These are phyloP conservation scores for Rhodamnia rubescens DNA, from an alignment of 345 rosid species.

Conservation along the genomic window DNA sequence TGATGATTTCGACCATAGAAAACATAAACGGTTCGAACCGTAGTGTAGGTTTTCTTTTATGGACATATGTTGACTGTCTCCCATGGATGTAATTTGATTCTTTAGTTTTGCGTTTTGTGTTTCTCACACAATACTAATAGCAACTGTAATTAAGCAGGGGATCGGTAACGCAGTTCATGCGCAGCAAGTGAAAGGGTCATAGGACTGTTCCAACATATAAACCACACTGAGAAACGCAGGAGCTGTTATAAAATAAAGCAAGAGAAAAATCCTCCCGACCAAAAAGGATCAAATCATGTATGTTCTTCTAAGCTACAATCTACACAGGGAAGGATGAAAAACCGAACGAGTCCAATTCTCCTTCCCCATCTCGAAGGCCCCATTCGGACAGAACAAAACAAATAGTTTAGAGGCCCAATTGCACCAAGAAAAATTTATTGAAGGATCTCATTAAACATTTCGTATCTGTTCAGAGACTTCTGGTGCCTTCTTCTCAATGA, in stretches of 20 bases:
- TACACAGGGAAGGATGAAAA: neutral
- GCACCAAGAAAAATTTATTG: neutral
- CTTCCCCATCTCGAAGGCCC: neutral
- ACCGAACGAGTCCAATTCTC: neutral
- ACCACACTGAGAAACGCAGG: neutral
- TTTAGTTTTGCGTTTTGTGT: neutral
- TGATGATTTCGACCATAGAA: neutral
- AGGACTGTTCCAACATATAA: neutral
- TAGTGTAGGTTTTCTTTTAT: neutral
- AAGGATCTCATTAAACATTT: neutral
- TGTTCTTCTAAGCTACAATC: neutral
- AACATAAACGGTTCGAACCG: neutral
- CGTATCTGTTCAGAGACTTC: fast-evolving
- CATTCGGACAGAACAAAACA: neutral
- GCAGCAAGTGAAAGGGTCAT: neutral
- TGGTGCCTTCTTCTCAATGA: neutral
- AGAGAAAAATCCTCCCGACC: too few species aligned
- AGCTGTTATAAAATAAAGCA: neutral
- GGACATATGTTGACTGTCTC: neutral
- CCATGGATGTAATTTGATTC: neutral
- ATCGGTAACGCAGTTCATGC: neutral
- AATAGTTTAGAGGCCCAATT: neutral
- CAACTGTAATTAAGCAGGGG: neutral
- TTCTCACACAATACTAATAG: neutral
- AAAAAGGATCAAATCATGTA: too few species aligned